Conservation (phyloP, 257 asterid species). For the Penstemon eatonii region DNA sequence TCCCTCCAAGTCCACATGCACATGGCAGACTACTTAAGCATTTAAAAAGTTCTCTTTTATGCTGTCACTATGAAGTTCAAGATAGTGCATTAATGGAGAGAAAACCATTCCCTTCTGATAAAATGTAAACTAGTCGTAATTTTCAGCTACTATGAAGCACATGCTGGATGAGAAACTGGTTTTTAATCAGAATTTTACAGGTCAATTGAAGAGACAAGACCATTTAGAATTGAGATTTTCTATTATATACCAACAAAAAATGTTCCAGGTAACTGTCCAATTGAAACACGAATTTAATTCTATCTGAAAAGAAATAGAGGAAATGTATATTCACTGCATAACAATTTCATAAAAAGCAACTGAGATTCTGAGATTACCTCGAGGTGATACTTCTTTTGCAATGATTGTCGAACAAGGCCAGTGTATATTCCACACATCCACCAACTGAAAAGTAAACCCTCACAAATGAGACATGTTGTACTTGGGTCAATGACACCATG, state of each 20-base stretch:
- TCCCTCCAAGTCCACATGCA: no score
- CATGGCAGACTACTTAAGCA: no score
- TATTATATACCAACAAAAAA: not conserved
- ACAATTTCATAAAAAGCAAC: not conserved
- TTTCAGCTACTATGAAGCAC: no score
- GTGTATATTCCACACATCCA: conserved; percentile 99
- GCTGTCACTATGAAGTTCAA: no score
- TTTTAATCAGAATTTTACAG: not conserved
- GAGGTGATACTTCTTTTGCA: conserved; percentile 98
- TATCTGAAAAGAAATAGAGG: not conserved
- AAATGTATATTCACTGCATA: not conserved
- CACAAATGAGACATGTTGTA: conserved; percentile 75
- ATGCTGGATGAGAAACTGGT: not conserved
- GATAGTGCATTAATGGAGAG: no score
- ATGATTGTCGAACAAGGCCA: conserved; percentile 72
- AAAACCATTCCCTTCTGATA: no score
- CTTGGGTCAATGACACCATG: conserved; percentile 87
- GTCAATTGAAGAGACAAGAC: not conserved
- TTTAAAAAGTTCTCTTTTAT: no score
- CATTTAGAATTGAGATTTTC: conserved; percentile 9
- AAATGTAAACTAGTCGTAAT: no score
- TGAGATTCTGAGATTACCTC: conserved; percentile 49
- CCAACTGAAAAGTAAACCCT: conserved; percentile 96
- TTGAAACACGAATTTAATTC: no score
- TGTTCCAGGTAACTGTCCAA: not conserved